A percentile compares a stretch with the other conserved stretches of the same genome.
Evolutionary conservation across 83 land plant species (phyloP).

Genomic region (Thuja plicata): DNA sequence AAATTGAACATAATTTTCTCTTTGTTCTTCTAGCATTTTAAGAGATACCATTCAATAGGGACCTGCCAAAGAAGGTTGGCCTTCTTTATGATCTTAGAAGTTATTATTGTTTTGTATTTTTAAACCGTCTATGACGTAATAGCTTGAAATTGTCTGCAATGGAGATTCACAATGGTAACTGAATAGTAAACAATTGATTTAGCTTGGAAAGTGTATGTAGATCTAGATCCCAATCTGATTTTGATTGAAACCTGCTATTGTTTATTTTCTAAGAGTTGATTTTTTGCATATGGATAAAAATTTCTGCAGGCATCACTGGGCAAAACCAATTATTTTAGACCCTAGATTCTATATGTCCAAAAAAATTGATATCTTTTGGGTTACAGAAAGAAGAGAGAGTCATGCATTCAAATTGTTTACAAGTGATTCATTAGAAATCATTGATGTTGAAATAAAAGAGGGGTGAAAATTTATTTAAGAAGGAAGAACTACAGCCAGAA

Average conservation of each 20-base stretch:
- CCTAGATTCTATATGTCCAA: constrained; percentile 31
- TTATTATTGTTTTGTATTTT: too few relatives aligned
- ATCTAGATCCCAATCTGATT: not conserved
- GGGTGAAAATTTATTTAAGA: too few relatives aligned
- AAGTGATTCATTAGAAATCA: constrained; percentile 4
- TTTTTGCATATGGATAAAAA: not conserved
- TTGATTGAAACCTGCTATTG: not conserved
- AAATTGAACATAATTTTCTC: too few relatives aligned
- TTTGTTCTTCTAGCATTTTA: too few relatives aligned
- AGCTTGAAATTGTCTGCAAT: too few relatives aligned
- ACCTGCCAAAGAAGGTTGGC: too few relatives aligned
- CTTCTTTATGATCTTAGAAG: too few relatives aligned
- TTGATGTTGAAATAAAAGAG: too few relatives aligned
- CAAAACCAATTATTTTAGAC: constrained; percentile 29
- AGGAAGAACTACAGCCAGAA: too few relatives aligned
- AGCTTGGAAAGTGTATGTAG: constrained; percentile 70
- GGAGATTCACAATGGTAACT: too few relatives aligned
- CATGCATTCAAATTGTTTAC: constrained; percentile 30
- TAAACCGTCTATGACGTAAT: too few relatives aligned
- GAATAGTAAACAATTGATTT: constrained; percentile 57
- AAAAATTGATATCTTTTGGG: constrained; percentile 28
- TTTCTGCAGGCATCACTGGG: constrained; percentile 29
- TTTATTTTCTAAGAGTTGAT: not conserved
- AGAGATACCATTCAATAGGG: too few relatives aligned
- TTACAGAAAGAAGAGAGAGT: constrained; percentile 16